A percentile compares a stretch with the other conserved stretches of the same genome.
Evolutionary conservation across 1,139 yeast species (phyloP).

Genomic region (Kodamaea alishanica): DNA sequence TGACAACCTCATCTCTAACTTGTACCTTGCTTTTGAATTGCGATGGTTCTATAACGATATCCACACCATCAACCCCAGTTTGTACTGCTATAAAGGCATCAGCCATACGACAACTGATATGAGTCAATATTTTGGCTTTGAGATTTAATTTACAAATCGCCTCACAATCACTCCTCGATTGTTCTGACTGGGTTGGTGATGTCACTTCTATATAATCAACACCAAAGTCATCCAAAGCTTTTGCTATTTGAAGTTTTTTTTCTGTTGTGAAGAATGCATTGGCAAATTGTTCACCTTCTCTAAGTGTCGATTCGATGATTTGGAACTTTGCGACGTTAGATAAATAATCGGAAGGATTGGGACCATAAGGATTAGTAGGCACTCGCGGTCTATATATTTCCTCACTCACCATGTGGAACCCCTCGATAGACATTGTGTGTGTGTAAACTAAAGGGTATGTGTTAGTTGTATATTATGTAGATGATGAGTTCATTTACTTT

Average conservation of each 20-base stretch:
- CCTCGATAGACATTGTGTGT: conserved; percentile 2
- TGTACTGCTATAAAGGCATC: conserved; percentile 58
- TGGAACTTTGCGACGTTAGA: conserved; percentile 53
- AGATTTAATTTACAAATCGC: conserved; percentile 56
- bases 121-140: conserved; percentile 53
- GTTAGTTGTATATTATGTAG: background rate
- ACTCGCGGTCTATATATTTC: conserved; percentile 6
- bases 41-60: conserved; percentile 57
- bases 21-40: conserved; percentile 51
- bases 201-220: conserved; percentile 59
- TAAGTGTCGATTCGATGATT: conserved; percentile 51
- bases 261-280: conserved; percentile 55
- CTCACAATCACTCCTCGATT: conserved; percentile 54
- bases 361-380: conserved; percentile 49
- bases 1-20: conserved; percentile 56
- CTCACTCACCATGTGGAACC: conserved; percentile 8
- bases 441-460: background rate
- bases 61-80: conserved; percentile 60
- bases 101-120: conserved; percentile 58
- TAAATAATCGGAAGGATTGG: conserved; percentile 55
- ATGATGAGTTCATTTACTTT: background rate
- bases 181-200: conserved; percentile 57
- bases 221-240: conserved; percentile 56
- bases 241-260: conserved; percentile 53
- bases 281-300: conserved; percentile 63